Evolutionary conservation across 352 stramenopile genomes (phyloP).

Genomic region (Phytophthora hybrid): DNA sequence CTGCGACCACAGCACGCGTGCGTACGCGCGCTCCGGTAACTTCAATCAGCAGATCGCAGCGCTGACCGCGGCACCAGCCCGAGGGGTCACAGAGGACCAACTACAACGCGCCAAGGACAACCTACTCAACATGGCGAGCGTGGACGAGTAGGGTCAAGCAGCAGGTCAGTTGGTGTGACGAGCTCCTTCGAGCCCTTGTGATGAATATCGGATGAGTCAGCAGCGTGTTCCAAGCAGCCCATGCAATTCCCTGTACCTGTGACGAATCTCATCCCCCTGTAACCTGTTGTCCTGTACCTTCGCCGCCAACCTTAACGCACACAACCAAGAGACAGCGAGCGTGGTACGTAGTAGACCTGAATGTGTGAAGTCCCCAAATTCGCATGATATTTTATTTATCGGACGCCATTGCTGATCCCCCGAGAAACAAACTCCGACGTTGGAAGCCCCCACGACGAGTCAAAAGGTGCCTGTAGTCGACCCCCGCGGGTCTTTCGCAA

Average conservation of each 20-base stretch:
- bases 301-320: neutral
- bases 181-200: conserved; percentile 1
- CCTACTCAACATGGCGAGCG: conserved; percentile 38
- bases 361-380: conserved; percentile 75
- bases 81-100: conserved; percentile 75
- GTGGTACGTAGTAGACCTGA: neutral
- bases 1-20: conserved; percentile 81
- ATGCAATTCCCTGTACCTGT: neutral
- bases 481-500: conserved; percentile 1
- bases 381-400: conserved; percentile 88
- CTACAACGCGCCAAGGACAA: conserved; percentile 81
- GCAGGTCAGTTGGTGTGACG: neutral
- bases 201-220: neutral
- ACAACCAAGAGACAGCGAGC: conserved; percentile 4
- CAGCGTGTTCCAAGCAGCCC: neutral
- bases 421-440: conserved; percentile 41
- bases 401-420: conserved; percentile 35
- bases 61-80: conserved; percentile 40
- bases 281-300: neutral
- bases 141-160: conserved; percentile 20
- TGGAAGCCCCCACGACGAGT: neutral
- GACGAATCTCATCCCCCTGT: neutral
- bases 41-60: conserved; percentile 54
- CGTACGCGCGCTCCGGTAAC: conserved; percentile 53
- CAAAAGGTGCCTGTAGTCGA: conserved; percentile 1